Evolutionary conservation across 768 basidiomycete species (phyloP).

Genomic region (Sarcodon aspratus): DNA sequence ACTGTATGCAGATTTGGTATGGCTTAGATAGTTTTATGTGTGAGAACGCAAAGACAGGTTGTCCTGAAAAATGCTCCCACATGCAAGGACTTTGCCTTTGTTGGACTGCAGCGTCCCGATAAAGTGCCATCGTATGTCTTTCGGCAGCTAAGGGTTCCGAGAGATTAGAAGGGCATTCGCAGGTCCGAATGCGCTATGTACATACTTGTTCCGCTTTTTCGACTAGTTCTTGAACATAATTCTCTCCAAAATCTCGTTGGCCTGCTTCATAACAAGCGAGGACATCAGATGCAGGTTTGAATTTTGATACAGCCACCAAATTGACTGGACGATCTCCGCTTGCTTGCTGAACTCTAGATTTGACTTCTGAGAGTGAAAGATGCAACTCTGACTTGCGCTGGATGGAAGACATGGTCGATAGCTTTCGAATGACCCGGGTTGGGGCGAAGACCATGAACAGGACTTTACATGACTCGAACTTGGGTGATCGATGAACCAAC

Average conservation of each 20-base stretch:
- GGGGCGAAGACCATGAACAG: not conserved
- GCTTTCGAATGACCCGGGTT: not conserved
- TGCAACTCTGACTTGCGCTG: constrained; percentile 41
- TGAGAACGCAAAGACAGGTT: constrained; percentile 1
- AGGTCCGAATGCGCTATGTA: constrained; percentile 1
- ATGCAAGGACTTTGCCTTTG: constrained; percentile 81
- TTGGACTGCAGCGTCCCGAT: constrained; percentile 92
- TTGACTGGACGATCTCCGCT: constrained; percentile 17
- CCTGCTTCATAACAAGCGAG: constrained; percentile 70
- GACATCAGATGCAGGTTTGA: constrained; percentile 84
- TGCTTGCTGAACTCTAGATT: constrained; percentile 28
- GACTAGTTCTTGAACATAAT: constrained; percentile 88
- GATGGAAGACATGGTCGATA: not conserved
- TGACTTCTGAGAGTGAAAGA: constrained; percentile 42
- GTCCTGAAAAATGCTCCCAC: constrained; percentile 28
- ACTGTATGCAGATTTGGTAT: constrained; percentile 82
- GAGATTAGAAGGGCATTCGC: not conserved
- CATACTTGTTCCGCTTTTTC: constrained; percentile 53
- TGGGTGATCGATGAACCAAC: no score
- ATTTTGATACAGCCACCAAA: constrained; percentile 87
- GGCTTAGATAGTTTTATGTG: constrained; percentile 29
- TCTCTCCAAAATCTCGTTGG: constrained; percentile 93
- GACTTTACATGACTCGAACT: no score
- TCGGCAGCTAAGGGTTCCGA: constrained; percentile 50
- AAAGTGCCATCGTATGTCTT: constrained; percentile 91